phyloP scores from a whole-genome alignment of 208 protist species.

The Crithidia brevicula region DNA sequence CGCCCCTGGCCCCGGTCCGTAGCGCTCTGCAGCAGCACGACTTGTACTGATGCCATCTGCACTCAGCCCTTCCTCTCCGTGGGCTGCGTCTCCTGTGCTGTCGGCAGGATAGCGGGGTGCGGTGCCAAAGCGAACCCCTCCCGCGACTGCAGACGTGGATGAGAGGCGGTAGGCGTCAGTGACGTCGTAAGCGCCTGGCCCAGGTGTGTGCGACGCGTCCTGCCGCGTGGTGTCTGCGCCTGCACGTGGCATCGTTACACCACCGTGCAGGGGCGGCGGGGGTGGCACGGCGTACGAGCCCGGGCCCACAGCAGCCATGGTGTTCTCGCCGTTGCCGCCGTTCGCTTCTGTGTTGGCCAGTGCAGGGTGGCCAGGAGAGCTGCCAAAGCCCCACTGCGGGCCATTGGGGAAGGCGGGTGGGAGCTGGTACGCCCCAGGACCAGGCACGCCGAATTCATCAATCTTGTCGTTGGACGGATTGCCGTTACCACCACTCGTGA shows the following conservation, averaged over 20 bases:
- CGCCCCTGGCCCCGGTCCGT: slow-evolving; percentile 46
- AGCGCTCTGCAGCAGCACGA: too few species aligned
- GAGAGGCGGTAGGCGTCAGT: background rate
- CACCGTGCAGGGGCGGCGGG: slow-evolving; percentile 21
- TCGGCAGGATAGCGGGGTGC: slow-evolving; percentile 15
- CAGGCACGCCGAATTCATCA: background rate
- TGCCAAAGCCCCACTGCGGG: slow-evolving; percentile 37
- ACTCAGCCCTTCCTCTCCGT: background rate
- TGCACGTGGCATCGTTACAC: slow-evolving; percentile 17
- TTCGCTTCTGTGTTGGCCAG: background rate
- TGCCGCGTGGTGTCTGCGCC: background rate
- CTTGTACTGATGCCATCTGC: too few species aligned
- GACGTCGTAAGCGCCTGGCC: slow-evolving; percentile 32
- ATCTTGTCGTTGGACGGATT: background rate
- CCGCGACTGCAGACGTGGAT: background rate
- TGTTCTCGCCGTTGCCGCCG: background rate
- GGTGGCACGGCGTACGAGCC: slow-evolving; percentile 17
- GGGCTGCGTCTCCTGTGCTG: background rate
- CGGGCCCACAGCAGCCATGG: slow-evolving; percentile 2
- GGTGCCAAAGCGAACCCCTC: slow-evolving; percentile 26
- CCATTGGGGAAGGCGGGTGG: slow-evolving; percentile 28
- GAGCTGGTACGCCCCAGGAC: slow-evolving; percentile 30
- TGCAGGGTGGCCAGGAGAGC: background rate
- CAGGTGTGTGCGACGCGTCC: background rate
- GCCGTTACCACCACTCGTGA: background rate